These are phyloP conservation scores for Neckera pumila DNA, from an alignment of 225 moss, liverwort and hornwort species.

Conservation along the genomic window DNA sequence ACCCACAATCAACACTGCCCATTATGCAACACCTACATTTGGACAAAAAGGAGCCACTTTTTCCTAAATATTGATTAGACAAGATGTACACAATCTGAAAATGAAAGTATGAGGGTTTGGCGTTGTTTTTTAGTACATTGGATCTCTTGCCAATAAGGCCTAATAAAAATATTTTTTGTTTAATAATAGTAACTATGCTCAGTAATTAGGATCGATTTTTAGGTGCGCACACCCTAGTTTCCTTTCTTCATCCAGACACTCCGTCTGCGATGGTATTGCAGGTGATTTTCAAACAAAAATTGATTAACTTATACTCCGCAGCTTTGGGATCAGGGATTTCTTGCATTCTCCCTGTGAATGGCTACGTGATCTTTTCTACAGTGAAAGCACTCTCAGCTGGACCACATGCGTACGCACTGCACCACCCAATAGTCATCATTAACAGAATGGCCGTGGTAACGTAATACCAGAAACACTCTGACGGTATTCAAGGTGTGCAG, in stretches of 20 bases:
- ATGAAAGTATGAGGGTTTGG: not conserved
- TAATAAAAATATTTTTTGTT: not conserved
- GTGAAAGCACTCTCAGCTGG: conserved; percentile 7
- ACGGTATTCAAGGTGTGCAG: not conserved
- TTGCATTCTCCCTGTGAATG: conserved; percentile 4
- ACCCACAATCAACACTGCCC: not conserved
- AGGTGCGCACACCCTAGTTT: not conserved
- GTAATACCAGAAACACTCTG: not conserved
- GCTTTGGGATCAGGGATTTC: not conserved
- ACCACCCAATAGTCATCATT: not conserved
- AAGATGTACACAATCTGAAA: not conserved
- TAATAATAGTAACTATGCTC: not conserved
- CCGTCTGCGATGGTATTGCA: not conserved
- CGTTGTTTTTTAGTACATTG: not conserved
- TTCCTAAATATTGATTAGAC: not conserved
- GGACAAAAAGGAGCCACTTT: not conserved
- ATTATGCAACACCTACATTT: not conserved
- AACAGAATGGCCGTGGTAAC: not conserved
- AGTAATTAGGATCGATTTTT: not conserved
- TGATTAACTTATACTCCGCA: not conserved
- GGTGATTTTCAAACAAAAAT: not conserved
- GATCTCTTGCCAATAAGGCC: no score
- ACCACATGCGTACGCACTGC: not conserved
- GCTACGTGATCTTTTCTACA: conserved; percentile 3
- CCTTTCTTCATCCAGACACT: not conserved